Conservation (phyloP, 2,329 filamentous ascomycete species). For the Orbilia ellipsospora region DNA sequence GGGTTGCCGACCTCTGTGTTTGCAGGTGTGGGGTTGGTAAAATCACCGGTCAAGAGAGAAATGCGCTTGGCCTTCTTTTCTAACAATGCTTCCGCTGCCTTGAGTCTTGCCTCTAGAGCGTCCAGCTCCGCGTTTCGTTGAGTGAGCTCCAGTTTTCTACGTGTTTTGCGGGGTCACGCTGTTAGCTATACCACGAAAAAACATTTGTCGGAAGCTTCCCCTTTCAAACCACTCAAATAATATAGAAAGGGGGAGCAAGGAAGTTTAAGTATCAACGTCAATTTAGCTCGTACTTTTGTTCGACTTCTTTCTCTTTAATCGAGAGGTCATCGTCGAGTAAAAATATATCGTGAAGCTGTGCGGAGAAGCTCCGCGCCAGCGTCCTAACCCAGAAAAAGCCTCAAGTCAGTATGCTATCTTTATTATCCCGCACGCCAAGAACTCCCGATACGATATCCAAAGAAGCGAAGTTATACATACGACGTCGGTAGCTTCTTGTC, state of each 20-base stretch:
- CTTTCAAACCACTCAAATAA: not conserved
- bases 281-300: slow-evolving; percentile 57
- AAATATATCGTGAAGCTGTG: slow-evolving; percentile 59
- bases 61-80: slow-evolving; percentile 56
- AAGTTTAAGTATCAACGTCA: slow-evolving; percentile 6
- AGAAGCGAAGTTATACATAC: slow-evolving; percentile 39
- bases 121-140: slow-evolving; percentile 58
- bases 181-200: not conserved
- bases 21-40: slow-evolving; percentile 32
- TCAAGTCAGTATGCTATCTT: slow-evolving; percentile 25
- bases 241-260: not conserved
- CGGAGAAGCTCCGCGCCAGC: slow-evolving; percentile 59
- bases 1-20: slow-evolving; percentile 50
- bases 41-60: slow-evolving; percentile 32
- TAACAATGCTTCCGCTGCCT: slow-evolving; percentile 58
- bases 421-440: slow-evolving; percentile 23
- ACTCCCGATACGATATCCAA: slow-evolving; percentile 14
- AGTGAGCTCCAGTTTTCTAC: slow-evolving; percentile 58
- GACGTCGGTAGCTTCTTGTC: slow-evolving; percentile 55
- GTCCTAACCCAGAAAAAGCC: slow-evolving; percentile 47
- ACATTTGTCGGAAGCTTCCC: no score
- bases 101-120: slow-evolving; percentile 58
- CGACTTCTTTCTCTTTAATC: slow-evolving; percentile 57
- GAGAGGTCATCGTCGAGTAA: slow-evolving; percentile 57
- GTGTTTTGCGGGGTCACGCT: slow-evolving; percentile 8